Conservation (phyloP, 257 asterid species). For the Gentiana straminea region DNA sequence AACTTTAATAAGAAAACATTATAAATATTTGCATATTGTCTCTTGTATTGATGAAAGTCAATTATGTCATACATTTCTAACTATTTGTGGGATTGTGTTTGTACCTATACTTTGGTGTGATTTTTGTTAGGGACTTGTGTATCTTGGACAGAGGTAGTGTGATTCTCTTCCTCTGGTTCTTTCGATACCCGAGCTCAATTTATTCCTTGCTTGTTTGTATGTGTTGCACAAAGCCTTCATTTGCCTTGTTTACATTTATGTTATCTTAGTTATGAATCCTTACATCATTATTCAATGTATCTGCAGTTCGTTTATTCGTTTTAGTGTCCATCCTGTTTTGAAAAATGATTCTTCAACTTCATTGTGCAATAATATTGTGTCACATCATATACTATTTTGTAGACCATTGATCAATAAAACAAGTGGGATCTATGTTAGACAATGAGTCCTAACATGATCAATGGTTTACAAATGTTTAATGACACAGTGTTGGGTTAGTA, state of each 20-base stretch:
- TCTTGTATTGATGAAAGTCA: conserved; percentile 13
- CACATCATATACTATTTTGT: too few species aligned
- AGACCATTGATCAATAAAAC: too few species aligned
- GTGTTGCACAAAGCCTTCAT: neutral
- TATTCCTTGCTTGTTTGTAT: neutral
- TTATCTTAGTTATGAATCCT: neutral
- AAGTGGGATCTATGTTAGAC: too few species aligned
- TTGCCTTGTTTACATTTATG: neutral
- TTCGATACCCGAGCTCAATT: neutral
- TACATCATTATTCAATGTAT: neutral
- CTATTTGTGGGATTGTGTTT: conserved; percentile 14
- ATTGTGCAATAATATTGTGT: too few species aligned
- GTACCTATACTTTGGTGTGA: conserved; percentile 11
- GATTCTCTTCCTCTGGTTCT: conserved; percentile 5
- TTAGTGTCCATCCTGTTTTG: neutral
- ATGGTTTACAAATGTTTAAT: too few species aligned
- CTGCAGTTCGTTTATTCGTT: too few species aligned
- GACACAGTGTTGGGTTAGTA: too few species aligned
- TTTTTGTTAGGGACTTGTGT: conserved; percentile 8
- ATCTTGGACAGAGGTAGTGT: too few species aligned
- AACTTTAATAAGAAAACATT: conserved; percentile 20
- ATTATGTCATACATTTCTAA: conserved; percentile 8
- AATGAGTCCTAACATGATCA: too few species aligned
- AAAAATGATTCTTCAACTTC: neutral
- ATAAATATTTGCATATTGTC: conserved; percentile 10